phyloP scores from a whole-genome alignment of 495 filamentous ascomycete species.

The Talaromyces liani region DNA sequence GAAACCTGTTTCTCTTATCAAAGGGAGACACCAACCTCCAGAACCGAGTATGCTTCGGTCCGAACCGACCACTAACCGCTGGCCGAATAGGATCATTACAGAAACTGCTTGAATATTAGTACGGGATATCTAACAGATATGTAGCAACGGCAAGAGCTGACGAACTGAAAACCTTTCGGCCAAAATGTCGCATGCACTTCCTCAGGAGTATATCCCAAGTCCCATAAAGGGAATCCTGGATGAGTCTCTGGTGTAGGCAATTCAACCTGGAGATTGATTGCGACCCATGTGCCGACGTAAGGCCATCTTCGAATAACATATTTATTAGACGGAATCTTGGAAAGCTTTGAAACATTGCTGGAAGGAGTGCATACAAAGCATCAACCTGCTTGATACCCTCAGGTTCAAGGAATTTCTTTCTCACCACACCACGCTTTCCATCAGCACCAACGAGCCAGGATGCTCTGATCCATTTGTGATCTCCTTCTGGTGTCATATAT shows the following conservation, averaged over 20 bases:
- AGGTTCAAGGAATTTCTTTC: conserved; percentile 36
- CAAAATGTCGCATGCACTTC: conserved; percentile 37
- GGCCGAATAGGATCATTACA: conserved; percentile 23
- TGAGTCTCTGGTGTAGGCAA: conserved; percentile 34
- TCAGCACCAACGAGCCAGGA: conserved; percentile 36
- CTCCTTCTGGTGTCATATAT: conserved; percentile 18
- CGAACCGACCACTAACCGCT: conserved; percentile 34
- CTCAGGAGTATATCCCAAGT: conserved; percentile 29
- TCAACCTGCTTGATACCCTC: conserved; percentile 18
- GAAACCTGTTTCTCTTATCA: conserved; percentile 7
- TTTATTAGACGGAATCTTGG: conserved; percentile 28
- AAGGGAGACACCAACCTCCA: conserved; percentile 33
- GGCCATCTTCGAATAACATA: conserved; percentile 37
- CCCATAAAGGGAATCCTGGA: conserved; percentile 37
- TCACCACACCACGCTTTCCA: conserved; percentile 35
- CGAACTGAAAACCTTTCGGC: conserved; percentile 26
- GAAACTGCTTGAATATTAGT: conserved; percentile 12
- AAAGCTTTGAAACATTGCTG: conserved; percentile 34
- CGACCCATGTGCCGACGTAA: conserved; percentile 24
- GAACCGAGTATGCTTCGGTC: conserved; percentile 22
- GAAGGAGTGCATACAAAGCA: conserved; percentile 23
- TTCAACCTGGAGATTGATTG: conserved; percentile 32
- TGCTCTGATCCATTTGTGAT: conserved; percentile 13
- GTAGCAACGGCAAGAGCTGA: background rate
- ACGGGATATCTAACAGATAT: background rate